phyloP scores from a whole-genome alignment of 331 rosid genomes.

The Acacia concinna region DNA sequence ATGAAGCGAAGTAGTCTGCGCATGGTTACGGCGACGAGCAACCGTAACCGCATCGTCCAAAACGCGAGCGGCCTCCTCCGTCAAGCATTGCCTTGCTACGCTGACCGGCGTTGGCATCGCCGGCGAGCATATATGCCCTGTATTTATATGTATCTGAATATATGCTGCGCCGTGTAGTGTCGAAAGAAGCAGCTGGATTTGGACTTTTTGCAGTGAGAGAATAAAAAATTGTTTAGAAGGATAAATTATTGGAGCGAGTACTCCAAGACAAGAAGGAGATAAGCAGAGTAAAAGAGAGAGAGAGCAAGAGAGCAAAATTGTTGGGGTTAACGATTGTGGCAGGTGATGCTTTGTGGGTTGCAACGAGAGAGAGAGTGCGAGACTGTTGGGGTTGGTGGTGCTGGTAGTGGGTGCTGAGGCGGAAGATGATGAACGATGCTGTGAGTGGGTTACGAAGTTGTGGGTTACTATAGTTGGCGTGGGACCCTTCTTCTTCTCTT shows the following conservation, averaged over 20 bases:
- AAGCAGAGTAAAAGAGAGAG: not conserved
- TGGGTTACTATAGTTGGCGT: constrained; percentile 31
- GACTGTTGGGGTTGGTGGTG: not conserved
- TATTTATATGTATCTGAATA: not conserved
- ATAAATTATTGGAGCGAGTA: constrained; percentile 34
- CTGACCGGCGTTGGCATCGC: constrained; percentile 98
- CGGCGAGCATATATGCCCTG: constrained; percentile 54
- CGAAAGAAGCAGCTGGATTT: constrained; percentile 2
- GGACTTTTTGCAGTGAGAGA: constrained; percentile 23
- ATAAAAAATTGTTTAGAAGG: constrained; percentile 16
- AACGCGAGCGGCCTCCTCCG: constrained; percentile 79
- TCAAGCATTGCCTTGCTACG: constrained; percentile 79
- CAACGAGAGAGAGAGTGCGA: not conserved
- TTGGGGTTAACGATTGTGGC: not conserved
- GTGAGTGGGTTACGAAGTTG: constrained; percentile 18
- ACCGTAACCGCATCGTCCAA: constrained; percentile 73
- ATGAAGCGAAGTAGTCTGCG: constrained; percentile 82
- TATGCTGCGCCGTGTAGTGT: not conserved
- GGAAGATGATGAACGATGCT: constrained; percentile 2
- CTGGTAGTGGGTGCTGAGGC: not conserved
- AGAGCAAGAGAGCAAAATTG: not conserved
- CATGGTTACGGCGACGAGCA: constrained; percentile 73
- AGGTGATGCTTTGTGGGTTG: not conserved
- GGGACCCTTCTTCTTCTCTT: constrained; percentile 29
- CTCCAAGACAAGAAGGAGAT: constrained; percentile 34